Percentiles rank a stretch among this genome's conserved stretches.
Conservation (phyloP, 495 filamentous ascomycete species). For the Pseudoneurospora amorphoporcata region DNA sequence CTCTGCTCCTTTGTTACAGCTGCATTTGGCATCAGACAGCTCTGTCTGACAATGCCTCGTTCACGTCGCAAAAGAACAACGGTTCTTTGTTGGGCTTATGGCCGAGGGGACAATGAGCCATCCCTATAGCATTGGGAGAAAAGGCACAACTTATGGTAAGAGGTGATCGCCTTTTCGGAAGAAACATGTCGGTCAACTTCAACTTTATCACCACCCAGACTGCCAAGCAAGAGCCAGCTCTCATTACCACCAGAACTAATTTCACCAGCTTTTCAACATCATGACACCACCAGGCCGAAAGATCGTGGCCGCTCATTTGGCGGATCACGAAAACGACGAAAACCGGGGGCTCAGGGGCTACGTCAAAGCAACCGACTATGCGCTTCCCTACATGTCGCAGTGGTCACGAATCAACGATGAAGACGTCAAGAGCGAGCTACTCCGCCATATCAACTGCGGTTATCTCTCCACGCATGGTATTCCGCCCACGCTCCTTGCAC, state of each 20-base stretch:
- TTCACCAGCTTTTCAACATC: conserved; percentile 13
- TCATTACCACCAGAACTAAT: conserved; percentile 31
- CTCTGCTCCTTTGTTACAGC: not conserved
- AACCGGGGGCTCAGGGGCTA: conserved; percentile 17
- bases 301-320: conserved; percentile 13
- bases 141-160: not conserved
- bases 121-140: not conserved
- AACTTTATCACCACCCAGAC: not conserved
- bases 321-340: conserved; percentile 20
- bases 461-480: conserved; percentile 38
- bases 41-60: not conserved
- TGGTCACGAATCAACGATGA: conserved; percentile 16
- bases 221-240: not conserved
- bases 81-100: conserved; percentile 12
- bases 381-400: conserved; percentile 21
- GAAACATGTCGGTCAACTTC: not conserved
- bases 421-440: conserved; percentile 13
- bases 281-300: not conserved
- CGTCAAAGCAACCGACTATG: conserved; percentile 22
- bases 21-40: not conserved
- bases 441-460: conserved; percentile 38
- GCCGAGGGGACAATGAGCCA: not conserved
- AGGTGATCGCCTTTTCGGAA: not conserved
- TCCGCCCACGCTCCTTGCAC: conserved; percentile 37
- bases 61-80: conserved; percentile 1